These are phyloP conservation scores for Xylariomycetidae sp. DNA, from an alignment of 2,329 filamentous ascomycete species.

Conservation along the genomic window DNA sequence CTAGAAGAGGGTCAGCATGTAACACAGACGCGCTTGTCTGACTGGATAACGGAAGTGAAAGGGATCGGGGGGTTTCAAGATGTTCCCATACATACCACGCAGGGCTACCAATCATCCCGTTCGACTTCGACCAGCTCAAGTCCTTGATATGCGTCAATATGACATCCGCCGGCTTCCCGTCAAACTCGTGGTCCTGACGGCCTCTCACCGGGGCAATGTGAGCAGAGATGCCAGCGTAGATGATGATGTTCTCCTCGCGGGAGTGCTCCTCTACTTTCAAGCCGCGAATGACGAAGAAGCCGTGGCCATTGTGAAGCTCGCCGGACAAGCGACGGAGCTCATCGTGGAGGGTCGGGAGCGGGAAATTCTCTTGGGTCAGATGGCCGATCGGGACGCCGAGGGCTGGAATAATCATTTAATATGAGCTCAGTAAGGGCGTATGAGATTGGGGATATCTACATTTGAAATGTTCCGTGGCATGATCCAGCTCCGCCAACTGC, in stretches of 20 bases:
- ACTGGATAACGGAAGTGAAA: too few species aligned
- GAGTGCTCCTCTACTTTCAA: conserved; percentile 47
- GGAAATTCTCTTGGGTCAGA: conserved; percentile 48
- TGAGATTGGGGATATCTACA: too few species aligned
- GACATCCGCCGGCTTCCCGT: conserved; percentile 45
- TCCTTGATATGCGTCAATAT: conserved; percentile 61
- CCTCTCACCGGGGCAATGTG: conserved; percentile 53
- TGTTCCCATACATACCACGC: too few species aligned
- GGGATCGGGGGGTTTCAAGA: too few species aligned
- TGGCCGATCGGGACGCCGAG: conserved; percentile 31
- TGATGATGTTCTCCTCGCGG: conserved; percentile 52
- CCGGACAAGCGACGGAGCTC: conserved; percentile 46
- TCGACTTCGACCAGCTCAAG: conserved; percentile 31
- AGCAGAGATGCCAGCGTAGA: conserved; percentile 56
- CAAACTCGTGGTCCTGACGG: conserved; percentile 43
- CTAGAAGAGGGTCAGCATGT: too few species aligned
- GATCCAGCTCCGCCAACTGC: conserved; percentile 46
- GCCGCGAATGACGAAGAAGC: conserved; percentile 59
- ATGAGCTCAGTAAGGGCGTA: conserved; percentile 3
- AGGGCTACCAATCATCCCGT: conserved; percentile 48
- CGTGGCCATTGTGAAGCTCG: conserved; percentile 53
- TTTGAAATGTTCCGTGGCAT: conserved; percentile 37
- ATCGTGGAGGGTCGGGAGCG: conserved; percentile 45
- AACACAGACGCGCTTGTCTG: too few species aligned
- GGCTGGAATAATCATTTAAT: conserved; percentile 4